Conservation (phyloP, 1,284 basidiomycete species). For the Exobasidium cylindrosporum region DNA sequence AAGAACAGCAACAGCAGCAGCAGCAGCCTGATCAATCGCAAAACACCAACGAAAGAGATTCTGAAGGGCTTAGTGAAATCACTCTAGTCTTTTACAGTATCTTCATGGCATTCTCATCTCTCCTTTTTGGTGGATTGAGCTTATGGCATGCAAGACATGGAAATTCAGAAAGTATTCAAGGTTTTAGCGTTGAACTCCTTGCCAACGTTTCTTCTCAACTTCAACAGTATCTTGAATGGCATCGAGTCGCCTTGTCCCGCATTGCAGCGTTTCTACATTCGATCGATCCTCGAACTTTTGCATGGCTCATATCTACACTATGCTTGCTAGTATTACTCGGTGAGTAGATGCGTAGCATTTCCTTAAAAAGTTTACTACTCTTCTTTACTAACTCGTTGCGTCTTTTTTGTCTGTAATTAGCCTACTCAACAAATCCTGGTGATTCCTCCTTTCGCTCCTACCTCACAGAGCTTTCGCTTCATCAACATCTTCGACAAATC, state of each 20-base stretch:
- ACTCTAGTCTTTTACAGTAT: slow-evolving; percentile 31
- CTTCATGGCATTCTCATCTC: slow-evolving; percentile 26
- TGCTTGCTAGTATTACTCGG: slow-evolving; percentile 8
- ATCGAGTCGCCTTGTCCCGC: not conserved
- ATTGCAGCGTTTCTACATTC: slow-evolving; percentile 1
- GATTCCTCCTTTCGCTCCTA: slow-evolving; percentile 88
- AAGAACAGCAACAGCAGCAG: not conserved
- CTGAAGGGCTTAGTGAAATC: slow-evolving; percentile 21
- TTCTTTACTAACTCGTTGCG: slow-evolving; percentile 20
- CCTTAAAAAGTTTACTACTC: not conserved
- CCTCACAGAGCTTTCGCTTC: slow-evolving; percentile 91
- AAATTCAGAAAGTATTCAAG: not conserved
- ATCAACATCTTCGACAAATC: slow-evolving; percentile 82
- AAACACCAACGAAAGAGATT: not conserved
- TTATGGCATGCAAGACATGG: slow-evolving; percentile 11
- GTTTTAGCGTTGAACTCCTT: not conserved
- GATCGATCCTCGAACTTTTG: slow-evolving; percentile 9
- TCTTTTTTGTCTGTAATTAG: slow-evolving; percentile 59
- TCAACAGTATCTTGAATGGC: not conserved
- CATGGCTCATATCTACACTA: not conserved
- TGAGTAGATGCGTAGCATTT: slow-evolving; percentile 3
- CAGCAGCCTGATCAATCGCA: not conserved
- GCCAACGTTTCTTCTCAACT: not conserved
- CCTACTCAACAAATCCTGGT: slow-evolving; percentile 87
- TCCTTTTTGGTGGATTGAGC: slow-evolving; percentile 16